phyloP scores from a whole-genome alignment of 768 basidiomycete genomes.

The Exsudoporus frostii region DNA sequence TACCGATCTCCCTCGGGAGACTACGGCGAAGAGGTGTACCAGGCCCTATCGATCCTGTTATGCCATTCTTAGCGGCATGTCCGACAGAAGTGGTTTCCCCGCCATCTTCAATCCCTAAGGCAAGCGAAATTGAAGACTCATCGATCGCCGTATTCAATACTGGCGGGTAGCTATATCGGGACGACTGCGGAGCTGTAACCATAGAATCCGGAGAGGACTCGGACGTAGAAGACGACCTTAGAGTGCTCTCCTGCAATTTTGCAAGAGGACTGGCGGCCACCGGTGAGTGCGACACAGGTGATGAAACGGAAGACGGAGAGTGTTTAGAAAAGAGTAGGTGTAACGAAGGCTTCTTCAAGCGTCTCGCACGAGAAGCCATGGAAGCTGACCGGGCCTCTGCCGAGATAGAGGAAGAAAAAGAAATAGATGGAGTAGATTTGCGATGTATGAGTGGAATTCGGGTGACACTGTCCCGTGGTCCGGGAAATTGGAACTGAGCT shows the following conservation, averaged over 20 bases:
- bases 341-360: slow-evolving; percentile 65
- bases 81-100: slow-evolving; percentile 22
- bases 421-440: slow-evolving; percentile 36
- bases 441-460: slow-evolving; percentile 33
- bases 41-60: slow-evolving; percentile 15
- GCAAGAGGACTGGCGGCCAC: slow-evolving; percentile 8
- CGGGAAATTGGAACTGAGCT: slow-evolving; percentile 47
- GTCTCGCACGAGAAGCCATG: slow-evolving; percentile 31
- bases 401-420: slow-evolving; percentile 31
- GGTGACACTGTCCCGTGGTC: slow-evolving; percentile 29
- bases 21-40: slow-evolving; percentile 6
- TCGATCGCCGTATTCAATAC: slow-evolving; percentile 63
- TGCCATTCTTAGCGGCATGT: slow-evolving; percentile 10
- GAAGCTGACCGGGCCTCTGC: slow-evolving; percentile 38
- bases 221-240: slow-evolving; percentile 29
- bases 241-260: slow-evolving; percentile 15
- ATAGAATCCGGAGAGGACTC: slow-evolving; percentile 41
- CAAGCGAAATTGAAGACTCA: slow-evolving; percentile 44
- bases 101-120: slow-evolving; percentile 28
- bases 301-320: slow-evolving; percentile 47
- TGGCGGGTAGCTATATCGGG: slow-evolving; percentile 48
- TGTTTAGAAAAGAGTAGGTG: slow-evolving; percentile 67
- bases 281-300: slow-evolving; percentile 29
- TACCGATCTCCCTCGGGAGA: slow-evolving; percentile 18
- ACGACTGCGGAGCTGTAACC: slow-evolving; percentile 56